Evolutionary conservation across 2,329 filamentous ascomycete species (phyloP).

Genomic region (Rugonectria rugulosa): DNA sequence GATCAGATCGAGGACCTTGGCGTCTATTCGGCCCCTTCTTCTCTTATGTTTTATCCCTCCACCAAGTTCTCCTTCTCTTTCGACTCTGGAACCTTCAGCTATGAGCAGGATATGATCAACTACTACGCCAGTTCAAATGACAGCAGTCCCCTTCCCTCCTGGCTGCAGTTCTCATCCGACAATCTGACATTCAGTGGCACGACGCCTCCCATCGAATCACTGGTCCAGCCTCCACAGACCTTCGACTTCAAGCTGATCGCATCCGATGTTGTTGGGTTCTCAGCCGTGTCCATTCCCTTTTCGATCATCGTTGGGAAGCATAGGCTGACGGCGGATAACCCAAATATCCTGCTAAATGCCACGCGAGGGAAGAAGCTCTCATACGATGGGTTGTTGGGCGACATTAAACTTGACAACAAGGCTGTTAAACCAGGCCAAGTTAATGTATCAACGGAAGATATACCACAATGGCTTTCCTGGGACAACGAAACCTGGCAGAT

Average conservation of each 20-base stretch:
- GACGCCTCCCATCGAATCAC: slow-evolving; percentile 70
- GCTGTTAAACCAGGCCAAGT: slow-evolving; percentile 59
- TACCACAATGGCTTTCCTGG: slow-evolving; percentile 75
- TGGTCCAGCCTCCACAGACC: slow-evolving; percentile 72
- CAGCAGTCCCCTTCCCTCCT: slow-evolving; percentile 84
- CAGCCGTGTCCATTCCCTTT: slow-evolving; percentile 71
- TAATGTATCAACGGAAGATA: slow-evolving; percentile 56
- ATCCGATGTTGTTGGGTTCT: slow-evolving; percentile 81
- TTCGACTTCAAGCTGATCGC: slow-evolving; percentile 79
- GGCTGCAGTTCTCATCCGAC: slow-evolving; percentile 76
- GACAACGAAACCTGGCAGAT: slow-evolving; percentile 68
- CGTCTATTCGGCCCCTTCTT: slow-evolving; percentile 65
- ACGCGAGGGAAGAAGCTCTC: slow-evolving; percentile 59
- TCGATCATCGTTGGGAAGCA: slow-evolving; percentile 76
- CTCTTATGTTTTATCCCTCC: slow-evolving; percentile 63
- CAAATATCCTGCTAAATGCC: slow-evolving; percentile 64
- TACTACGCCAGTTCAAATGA: slow-evolving; percentile 82
- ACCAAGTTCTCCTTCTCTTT: slow-evolving; percentile 62
- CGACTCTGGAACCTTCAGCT: slow-evolving; percentile 68
- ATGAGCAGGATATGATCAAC: slow-evolving; percentile 59
- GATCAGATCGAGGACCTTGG: slow-evolving; percentile 67
- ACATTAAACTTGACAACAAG: slow-evolving; percentile 66
- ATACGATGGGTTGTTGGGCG: slow-evolving; percentile 59
- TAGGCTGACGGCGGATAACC: slow-evolving; percentile 69
- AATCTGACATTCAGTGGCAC: slow-evolving; percentile 74